Evolutionary conservation across 768 basidiomycete genomes (phyloP).

Genomic region (Cyathus striatus): DNA sequence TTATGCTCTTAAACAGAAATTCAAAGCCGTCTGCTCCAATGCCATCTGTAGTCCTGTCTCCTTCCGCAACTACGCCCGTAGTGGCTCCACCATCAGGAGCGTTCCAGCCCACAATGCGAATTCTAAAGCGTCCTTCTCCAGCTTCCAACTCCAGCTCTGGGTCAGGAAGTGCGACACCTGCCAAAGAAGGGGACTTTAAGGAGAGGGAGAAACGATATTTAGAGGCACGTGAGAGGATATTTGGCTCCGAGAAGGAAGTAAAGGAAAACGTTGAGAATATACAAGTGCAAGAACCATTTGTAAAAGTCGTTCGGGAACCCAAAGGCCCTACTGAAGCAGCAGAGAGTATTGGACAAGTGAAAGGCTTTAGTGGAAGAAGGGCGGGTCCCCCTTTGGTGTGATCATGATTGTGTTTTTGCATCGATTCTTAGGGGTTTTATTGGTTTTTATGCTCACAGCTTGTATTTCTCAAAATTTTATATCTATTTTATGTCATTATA

Average conservation of each 20-base stretch:
- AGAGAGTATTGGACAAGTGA: slow-evolving; percentile 1
- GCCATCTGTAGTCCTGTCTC: slow-evolving; percentile 53
- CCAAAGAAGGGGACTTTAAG: slow-evolving; percentile 35
- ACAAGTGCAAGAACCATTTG: background rate
- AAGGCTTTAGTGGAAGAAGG: slow-evolving; percentile 19
- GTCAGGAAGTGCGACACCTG: slow-evolving; percentile 15
- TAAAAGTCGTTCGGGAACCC: slow-evolving; percentile 21
- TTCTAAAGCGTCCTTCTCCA: slow-evolving; percentile 63
- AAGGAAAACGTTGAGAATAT: slow-evolving; percentile 5
- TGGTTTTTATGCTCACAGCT: too few relatives aligned
- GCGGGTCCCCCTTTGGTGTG: slow-evolving; percentile 2
- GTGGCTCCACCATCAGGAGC: slow-evolving; percentile 45
- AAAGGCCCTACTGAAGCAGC: slow-evolving; percentile 14
- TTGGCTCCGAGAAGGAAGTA: slow-evolving; percentile 29
- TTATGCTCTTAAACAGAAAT: slow-evolving; percentile 37
- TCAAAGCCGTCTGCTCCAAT: slow-evolving; percentile 54
- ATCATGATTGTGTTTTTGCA: too few relatives aligned
- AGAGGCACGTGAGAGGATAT: slow-evolving; percentile 71
- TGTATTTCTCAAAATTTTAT: too few relatives aligned
- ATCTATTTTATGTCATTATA: too few relatives aligned
- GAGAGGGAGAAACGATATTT: slow-evolving; percentile 73
- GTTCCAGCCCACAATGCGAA: slow-evolving; percentile 60
- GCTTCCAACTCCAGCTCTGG: slow-evolving; percentile 17
- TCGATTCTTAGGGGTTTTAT: too few relatives aligned
- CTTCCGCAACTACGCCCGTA: slow-evolving; percentile 23